Conservation (phyloP, 179 eudicot species). For the Spergularia azorica region DNA sequence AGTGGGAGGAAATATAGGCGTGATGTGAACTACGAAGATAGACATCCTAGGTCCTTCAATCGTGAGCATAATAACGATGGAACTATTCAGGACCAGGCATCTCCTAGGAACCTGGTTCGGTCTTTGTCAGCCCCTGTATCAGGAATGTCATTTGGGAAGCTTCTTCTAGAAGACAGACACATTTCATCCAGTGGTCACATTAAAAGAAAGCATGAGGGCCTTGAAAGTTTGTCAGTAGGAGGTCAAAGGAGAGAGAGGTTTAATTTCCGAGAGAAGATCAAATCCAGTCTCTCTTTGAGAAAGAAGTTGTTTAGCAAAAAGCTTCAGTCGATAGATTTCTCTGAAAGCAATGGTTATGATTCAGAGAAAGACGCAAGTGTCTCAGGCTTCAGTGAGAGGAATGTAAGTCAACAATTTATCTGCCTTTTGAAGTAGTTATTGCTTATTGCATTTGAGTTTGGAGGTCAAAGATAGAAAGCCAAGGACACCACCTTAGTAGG, state of each 20-base stretch:
- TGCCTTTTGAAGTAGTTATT: neutral
- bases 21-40: slow-evolving; percentile 40
- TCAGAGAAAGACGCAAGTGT: slow-evolving; percentile 46
- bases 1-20: slow-evolving; percentile 37
- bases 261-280: slow-evolving; percentile 67
- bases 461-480: neutral
- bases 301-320: slow-evolving; percentile 70
- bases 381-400: slow-evolving; percentile 49
- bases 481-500: neutral
- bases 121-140: slow-evolving; percentile 94
- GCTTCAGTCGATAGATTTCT: slow-evolving; percentile 53
- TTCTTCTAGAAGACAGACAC: slow-evolving; percentile 84
- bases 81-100: slow-evolving; percentile 39
- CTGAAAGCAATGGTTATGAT: slow-evolving; percentile 40
- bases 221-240: slow-evolving; percentile 39
- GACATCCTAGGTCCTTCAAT: slow-evolving; percentile 55
- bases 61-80: slow-evolving; percentile 36
- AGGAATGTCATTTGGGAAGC: slow-evolving; percentile 86
- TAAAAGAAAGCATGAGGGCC: slow-evolving; percentile 79
- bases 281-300: slow-evolving; percentile 62
- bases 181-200: slow-evolving; percentile 76
- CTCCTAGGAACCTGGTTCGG: slow-evolving; percentile 75
- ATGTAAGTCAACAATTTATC: slow-evolving; percentile 50
- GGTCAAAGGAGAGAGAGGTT: slow-evolving; percentile 66
- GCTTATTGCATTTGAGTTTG: slow-evolving; percentile 3